A percentile compares a stretch with the other conserved stretches of the same genome.
Conservation (phyloP, 2,329 filamentous ascomycete genomes). For the Aureobasidium sp. region DNA sequence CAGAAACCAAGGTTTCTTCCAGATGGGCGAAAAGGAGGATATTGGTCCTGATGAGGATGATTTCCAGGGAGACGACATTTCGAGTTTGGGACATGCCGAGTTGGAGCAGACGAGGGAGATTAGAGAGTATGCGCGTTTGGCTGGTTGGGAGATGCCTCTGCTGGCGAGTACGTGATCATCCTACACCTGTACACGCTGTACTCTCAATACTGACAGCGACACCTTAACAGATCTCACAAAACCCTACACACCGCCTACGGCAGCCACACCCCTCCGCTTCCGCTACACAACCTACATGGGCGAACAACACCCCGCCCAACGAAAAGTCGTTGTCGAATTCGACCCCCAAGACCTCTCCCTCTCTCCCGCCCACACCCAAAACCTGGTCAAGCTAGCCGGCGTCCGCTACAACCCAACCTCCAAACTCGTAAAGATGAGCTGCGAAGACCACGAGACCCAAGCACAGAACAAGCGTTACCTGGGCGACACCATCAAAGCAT, state of each 20-base stretch:
- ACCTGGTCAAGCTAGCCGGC: conserved; percentile 81
- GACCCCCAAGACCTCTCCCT: conserved; percentile 64
- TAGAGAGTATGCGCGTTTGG: conserved; percentile 76
- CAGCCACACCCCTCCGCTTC: conserved; percentile 71
- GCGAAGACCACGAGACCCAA: conserved; percentile 72
- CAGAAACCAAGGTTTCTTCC: conserved; percentile 16
- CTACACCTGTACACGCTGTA: not conserved
- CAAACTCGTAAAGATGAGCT: conserved; percentile 78
- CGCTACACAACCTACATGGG: conserved; percentile 96
- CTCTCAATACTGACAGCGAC: conserved; percentile 5
- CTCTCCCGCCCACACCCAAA: conserved; percentile 58
- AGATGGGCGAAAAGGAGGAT: conserved; percentile 20
- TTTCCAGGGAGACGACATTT: conserved; percentile 76
- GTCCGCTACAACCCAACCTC: conserved; percentile 78
- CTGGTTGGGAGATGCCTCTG: conserved; percentile 93
- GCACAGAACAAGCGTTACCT: conserved; percentile 97
- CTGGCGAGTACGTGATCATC: conserved; percentile 56
- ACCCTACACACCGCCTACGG: conserved; percentile 64
- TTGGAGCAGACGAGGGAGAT: conserved; percentile 82
- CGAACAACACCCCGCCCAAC: conserved; percentile 80
- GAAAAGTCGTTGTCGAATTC: conserved; percentile 93
- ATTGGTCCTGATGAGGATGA: conserved; percentile 37
- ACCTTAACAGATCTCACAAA: conserved; percentile 61
- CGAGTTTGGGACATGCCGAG: conserved; percentile 73
- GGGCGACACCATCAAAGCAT: conserved; percentile 62